phyloP scores from a whole-genome alignment of 768 basidiomycete species.

The Mycena sanguinolenta region DNA sequence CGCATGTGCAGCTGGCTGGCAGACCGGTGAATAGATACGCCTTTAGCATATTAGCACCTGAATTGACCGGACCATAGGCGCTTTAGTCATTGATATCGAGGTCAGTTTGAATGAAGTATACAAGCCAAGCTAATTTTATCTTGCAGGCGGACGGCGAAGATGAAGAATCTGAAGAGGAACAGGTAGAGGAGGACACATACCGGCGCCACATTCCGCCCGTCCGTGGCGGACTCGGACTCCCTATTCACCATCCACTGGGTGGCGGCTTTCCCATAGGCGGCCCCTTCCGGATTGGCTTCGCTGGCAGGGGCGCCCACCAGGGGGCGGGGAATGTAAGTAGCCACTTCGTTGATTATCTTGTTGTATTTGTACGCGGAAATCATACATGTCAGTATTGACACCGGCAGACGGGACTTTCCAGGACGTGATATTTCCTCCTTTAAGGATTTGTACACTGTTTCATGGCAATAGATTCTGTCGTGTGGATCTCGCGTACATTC shows the following conservation, averaged over 20 bases:
- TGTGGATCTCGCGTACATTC: slow-evolving; percentile 21
- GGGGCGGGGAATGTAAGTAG: slow-evolving; percentile 39
- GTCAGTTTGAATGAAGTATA: slow-evolving; percentile 52
- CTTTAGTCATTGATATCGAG: slow-evolving; percentile 88
- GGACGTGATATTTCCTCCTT: slow-evolving; percentile 2
- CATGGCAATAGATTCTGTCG: slow-evolving; percentile 28
- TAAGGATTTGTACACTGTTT: slow-evolving; percentile 16
- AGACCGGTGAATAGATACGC: slow-evolving; percentile 59
- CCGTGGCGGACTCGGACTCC: slow-evolving; percentile 39
- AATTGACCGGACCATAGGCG: slow-evolving; percentile 57
- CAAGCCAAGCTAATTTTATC: slow-evolving; percentile 32
- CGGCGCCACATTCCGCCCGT: slow-evolving; percentile 10
- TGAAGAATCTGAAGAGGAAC: slow-evolving; percentile 47
- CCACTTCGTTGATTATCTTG: not conserved
- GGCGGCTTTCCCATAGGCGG: slow-evolving; percentile 35
- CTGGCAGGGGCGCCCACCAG: slow-evolving; percentile 64
- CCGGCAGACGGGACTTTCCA: slow-evolving; percentile 14
- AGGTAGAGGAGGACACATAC: slow-evolving; percentile 44
- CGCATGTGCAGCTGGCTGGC: slow-evolving; percentile 90
- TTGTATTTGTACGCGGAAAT: slow-evolving; percentile 24
- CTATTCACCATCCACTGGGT: slow-evolving; percentile 49
- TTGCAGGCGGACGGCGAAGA: slow-evolving; percentile 45
- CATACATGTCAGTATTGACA: slow-evolving; percentile 17
- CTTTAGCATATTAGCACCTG: not conserved
- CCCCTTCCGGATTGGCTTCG: slow-evolving; percentile 69